These are phyloP conservation scores for Syncephalastrum monosporum DNA, from an alignment of 371 early-diverging fungal genomes.

Conservation along the genomic window DNA sequence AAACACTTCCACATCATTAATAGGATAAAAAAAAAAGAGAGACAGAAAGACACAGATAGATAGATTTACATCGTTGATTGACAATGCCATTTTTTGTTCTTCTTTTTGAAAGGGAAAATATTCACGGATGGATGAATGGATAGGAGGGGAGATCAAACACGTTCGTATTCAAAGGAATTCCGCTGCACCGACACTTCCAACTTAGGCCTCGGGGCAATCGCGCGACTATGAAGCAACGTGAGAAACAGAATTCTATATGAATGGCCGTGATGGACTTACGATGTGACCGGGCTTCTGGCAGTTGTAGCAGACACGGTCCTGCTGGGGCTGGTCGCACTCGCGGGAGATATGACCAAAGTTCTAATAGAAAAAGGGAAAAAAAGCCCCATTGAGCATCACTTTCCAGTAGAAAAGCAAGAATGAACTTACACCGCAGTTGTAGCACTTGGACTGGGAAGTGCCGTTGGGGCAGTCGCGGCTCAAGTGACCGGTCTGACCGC, in stretches of 20 bases:
- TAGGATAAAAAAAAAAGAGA: too few relatives aligned
- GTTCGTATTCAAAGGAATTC: too few relatives aligned
- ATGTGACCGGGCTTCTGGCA: constrained; percentile 64
- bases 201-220: constrained; percentile 24
- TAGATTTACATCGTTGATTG: too few relatives aligned
- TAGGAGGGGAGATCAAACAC: too few relatives aligned
- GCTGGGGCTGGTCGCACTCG: constrained; percentile 43
- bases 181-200: background rate
- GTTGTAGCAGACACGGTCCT: constrained; percentile 63
- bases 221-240: constrained; percentile 17
- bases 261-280: constrained; percentile 13
- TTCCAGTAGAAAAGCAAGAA: background rate
- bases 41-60: too few relatives aligned
- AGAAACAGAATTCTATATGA: background rate
- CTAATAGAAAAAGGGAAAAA: background rate
- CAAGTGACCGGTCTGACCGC: constrained; percentile 54
- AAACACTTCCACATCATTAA: too few relatives aligned
- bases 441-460: constrained; percentile 58
- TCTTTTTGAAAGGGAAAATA: too few relatives aligned
- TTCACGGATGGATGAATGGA: too few relatives aligned
- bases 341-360: constrained; percentile 49
- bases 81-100: too few relatives aligned
- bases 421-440: constrained; percentile 61
- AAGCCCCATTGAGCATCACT: too few relatives aligned
- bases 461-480: constrained; percentile 49